Evolutionary conservation across 768 basidiomycete species (phyloP), one percentile per base, ranked within the genome.

Genomic region (Piloderma croceum): DNA sequence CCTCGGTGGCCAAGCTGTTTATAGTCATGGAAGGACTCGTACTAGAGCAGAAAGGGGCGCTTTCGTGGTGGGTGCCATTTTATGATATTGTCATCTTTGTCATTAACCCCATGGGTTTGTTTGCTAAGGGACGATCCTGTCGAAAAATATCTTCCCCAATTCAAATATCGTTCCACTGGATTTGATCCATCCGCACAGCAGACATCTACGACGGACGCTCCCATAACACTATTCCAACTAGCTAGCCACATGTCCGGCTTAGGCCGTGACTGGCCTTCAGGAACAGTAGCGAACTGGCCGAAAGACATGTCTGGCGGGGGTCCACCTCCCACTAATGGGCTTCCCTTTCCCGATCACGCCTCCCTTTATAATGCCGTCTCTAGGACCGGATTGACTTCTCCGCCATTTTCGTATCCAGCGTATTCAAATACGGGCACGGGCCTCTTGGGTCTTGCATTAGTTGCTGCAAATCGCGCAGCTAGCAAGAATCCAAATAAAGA

Each of bases 341-440:
- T 56, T 2, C 58, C 60, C 0, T 67, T 69, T 49, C 66, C 69
- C 4, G 51, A 52, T 7, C 46, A 46, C 19, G 49, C 59, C 17
- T 19, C 46, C 3, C 34, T 67, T 7, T 50, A 62, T 25, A 43
- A 58, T 6, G 51, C 56, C 5, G 49, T 68, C 7, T 45, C 47
- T 1, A 24, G 47, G 7, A 58, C 43, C 29, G 57, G 43, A 3
- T 57, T 64, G 22, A 47, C 58, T 4, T 44, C 57, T 4, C 57
- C 61, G 2, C 68, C 66, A 1, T 62, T 49, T 31, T 49, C 58
- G 2, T 62, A 55, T 40, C 68, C 68, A 0, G 50, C 58, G 15
- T 71, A 72, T 45, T 71, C 68, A 5, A 71, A 71, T 38, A 62
- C 68, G 2, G 70, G 62, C 1, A 60, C 52, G 7, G 50, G 51